phyloP scores from a whole-genome alignment of 768 basidiomycete genomes.

The Krasilnikovozyma curviuscula region DNA sequence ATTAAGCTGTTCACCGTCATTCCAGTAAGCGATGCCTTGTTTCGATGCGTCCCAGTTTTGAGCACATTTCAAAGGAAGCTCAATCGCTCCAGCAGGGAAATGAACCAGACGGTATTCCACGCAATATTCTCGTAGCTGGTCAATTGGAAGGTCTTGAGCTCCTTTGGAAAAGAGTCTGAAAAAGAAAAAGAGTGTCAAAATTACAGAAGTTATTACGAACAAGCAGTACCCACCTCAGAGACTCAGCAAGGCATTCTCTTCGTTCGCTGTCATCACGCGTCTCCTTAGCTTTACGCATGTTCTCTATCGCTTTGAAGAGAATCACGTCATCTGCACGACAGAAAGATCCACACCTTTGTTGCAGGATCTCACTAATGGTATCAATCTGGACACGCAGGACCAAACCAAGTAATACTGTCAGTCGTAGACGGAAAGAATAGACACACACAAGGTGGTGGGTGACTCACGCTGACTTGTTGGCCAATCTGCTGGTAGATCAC shows the following conservation, averaged over 20 bases:
- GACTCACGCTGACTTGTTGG: constrained; percentile 73
- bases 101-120: constrained; percentile 72
- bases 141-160: constrained; percentile 59
- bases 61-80: constrained; percentile 69
- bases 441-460: background rate
- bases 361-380: constrained; percentile 82
- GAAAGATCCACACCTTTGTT: constrained; percentile 88
- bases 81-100: constrained; percentile 68
- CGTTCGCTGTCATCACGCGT: constrained; percentile 53
- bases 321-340: constrained; percentile 97
- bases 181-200: background rate
- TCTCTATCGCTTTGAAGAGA: constrained; percentile 96
- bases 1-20: constrained; percentile 37
- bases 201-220: background rate
- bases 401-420: background rate
- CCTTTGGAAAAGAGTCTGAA: constrained; percentile 70
- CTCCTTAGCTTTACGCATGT: constrained; percentile 71
- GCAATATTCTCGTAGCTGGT: constrained; percentile 65
- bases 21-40: constrained; percentile 41
- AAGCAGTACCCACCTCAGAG: constrained; percentile 44
- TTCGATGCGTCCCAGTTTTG: constrained; percentile 55
- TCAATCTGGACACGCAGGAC: constrained; percentile 47
- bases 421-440: background rate
- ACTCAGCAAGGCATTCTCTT: constrained; percentile 63
- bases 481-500: constrained; percentile 97